Evolutionary conservation across 2,329 filamentous ascomycete genomes (phyloP), one percentile per base, ranked within the genome.

Genomic region (Tolypocladium pustulatum): DNA sequence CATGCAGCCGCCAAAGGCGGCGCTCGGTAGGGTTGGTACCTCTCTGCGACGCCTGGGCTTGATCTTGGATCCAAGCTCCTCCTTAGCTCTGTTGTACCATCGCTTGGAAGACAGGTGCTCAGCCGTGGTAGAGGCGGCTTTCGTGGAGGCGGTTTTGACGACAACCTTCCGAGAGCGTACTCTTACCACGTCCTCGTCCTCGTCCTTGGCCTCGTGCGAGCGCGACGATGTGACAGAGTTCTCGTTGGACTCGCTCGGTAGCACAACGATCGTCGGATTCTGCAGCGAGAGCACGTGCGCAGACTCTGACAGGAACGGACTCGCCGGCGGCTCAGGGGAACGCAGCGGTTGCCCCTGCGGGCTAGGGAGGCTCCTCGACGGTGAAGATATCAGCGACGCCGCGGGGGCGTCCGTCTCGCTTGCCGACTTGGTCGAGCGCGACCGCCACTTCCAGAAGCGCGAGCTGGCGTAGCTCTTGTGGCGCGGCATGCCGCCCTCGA

Each of bases 271-370:
- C 4, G 64, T 55, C 1, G 69, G 70, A 40, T 64, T 69, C 58
- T 81, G 79, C 4, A 81, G 64, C 0, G 77, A 79, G 3, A 73
- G 68, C 0, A 81, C 77, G 59, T 80, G 78, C 0, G 75, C 76
- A 20, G 75, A 73, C 61, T 81, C 79, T 0, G 76, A 76, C 9
- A 77, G 64, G 60, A 74, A 81, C 0, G 78, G 78, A 56, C 76
- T 80, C 15, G 66, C 61, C 1, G 72, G 56, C 36, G 34, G 55
- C 20, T 52, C 49, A 2, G 9, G 9, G 17, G 5, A 2, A 0
- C 30, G 49, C 49, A 32, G 17, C 8, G 22, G 62, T 60, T 43
- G 61, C n/a, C 57, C 63, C 46, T 54, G 60, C 15, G 56, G 43
- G 30, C 37, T 57, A 37, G 62, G 49, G 2, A 55, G 38, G 25